Evolutionary conservation across 2,329 filamentous ascomycete species (phyloP).

Genomic region (Berkeleyomyces rouxiae): DNA sequence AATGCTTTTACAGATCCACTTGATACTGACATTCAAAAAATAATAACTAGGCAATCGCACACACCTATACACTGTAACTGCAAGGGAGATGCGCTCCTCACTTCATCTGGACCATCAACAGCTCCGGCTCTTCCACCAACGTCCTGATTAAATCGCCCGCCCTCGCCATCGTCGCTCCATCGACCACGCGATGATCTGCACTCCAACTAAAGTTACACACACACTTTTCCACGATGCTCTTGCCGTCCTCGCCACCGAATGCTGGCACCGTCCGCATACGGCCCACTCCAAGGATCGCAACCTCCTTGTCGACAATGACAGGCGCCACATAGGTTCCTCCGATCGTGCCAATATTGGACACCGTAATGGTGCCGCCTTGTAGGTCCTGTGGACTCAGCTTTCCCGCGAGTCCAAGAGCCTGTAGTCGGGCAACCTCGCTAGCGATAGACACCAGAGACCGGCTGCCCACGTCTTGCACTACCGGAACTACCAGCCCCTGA

Average conservation of each 20-base stretch:
- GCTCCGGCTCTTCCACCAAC: constrained; percentile 69
- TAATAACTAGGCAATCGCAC: neutral
- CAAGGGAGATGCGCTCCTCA: constrained; percentile 23
- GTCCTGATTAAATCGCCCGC: constrained; percentile 67
- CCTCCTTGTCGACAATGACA: constrained; percentile 77
- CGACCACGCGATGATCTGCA: constrained; percentile 84
- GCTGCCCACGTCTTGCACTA: constrained; percentile 66
- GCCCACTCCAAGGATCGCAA: constrained; percentile 82
- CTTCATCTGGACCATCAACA: constrained; percentile 69
- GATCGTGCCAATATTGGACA: constrained; percentile 92
- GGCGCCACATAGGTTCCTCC: constrained; percentile 85
- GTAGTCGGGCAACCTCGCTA: constrained; percentile 56
- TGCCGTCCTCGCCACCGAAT: constrained; percentile 38
- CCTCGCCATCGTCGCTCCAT: constrained; percentile 85
- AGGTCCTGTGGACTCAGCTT: constrained; percentile 63
- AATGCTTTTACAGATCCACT: neutral
- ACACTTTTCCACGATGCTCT: constrained; percentile 54
- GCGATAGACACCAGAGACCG: constrained; percentile 68
- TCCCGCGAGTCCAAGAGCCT: constrained; percentile 54
- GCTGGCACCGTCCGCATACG: constrained; percentile 65
- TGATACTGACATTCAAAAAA: neutral
- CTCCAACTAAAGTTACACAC: constrained; percentile 91
- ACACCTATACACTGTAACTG: neutral
- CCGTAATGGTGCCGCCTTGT: constrained; percentile 75
- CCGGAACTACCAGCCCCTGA: constrained; percentile 72